These are phyloP conservation scores for Ophiocordyceps sinensis DNA, from an alignment of 2,329 filamentous ascomycete genomes.

Conservation along the genomic window DNA sequence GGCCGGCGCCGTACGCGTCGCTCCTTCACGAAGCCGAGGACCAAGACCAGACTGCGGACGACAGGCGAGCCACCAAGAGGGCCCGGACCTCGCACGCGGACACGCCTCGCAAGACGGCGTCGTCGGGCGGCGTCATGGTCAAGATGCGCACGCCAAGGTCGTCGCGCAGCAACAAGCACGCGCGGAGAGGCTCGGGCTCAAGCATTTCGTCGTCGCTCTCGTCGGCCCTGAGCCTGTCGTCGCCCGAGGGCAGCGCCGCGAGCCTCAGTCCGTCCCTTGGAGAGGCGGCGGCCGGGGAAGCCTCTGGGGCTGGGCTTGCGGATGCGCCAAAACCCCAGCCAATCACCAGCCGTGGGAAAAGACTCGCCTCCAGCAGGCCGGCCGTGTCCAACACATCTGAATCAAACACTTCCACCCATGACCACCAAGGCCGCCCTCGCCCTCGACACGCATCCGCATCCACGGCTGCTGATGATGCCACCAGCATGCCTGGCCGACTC, in stretches of 20 bases:
- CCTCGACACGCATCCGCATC: constrained; percentile 4
- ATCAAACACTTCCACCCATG: constrained; percentile 16
- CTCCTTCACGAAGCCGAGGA: constrained; percentile 24
- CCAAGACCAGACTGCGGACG: neutral
- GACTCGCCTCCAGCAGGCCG: constrained; percentile 22
- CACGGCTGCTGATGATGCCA: constrained; percentile 17
- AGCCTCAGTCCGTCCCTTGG: constrained; percentile 14
- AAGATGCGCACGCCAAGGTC: constrained; percentile 20
- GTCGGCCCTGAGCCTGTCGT: constrained; percentile 23
- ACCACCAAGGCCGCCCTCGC: constrained; percentile 3
- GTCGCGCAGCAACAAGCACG: constrained; percentile 10
- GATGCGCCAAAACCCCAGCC: constrained; percentile 23
- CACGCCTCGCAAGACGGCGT: constrained; percentile 4
- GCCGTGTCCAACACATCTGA: constrained; percentile 21
- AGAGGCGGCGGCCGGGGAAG: constrained; percentile 6
- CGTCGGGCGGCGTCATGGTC: constrained; percentile 4
- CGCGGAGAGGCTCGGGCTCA: constrained; percentile 21
- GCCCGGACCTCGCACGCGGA: constrained; percentile 16
- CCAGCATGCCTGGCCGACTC: constrained; percentile 26
- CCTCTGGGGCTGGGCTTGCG: constrained; percentile 6
- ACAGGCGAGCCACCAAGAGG: constrained; percentile 20
- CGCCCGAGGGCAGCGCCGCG: constrained; percentile 14
- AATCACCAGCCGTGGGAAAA: constrained; percentile 17
- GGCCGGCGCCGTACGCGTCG: constrained; percentile 32
- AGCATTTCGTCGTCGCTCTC: constrained; percentile 30